phyloP scores from a whole-genome alignment of 2,329 filamentous ascomycete genomes.

The Trichoderma asperellum region DNA sequence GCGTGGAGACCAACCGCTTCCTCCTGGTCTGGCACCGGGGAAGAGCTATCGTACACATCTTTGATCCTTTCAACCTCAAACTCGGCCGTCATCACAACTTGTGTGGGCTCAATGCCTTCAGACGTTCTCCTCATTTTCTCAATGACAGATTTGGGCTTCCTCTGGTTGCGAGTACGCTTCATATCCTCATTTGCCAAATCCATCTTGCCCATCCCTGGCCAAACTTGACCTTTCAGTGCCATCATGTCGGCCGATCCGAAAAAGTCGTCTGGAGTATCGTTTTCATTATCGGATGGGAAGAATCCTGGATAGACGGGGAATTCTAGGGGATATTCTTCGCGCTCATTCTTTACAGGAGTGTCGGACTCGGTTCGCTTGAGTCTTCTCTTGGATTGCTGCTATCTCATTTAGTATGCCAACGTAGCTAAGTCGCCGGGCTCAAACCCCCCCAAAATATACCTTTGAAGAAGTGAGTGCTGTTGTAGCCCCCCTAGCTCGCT shows the following conservation, averaged over 20 bases:
- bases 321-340: conserved; percentile 35
- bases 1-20: conserved; percentile 48
- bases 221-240: conserved; percentile 70
- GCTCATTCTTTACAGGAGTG: conserved; percentile 38
- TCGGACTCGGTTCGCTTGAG: conserved; percentile 36
- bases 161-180: conserved; percentile 76
- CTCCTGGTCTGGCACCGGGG: conserved; percentile 46
- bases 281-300: conserved; percentile 38
- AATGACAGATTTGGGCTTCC: conserved; percentile 74
- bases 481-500: conserved; percentile 39
- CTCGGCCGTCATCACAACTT: conserved; percentile 64
- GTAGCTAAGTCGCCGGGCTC: background rate
- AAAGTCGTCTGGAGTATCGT: conserved; percentile 38
- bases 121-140: conserved; percentile 68
- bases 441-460: conserved; percentile 32
- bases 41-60: conserved; percentile 64
- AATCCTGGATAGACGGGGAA: conserved; percentile 39
- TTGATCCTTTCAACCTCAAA: conserved; percentile 56
- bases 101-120: conserved; percentile 63
- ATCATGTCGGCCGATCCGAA: conserved; percentile 39
- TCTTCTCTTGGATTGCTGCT: conserved; percentile 31
- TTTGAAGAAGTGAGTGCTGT: conserved; percentile 33
- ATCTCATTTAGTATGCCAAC: background rate
- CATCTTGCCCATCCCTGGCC: conserved; percentile 80
- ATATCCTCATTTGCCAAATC: conserved; percentile 76